Evolutionary conservation across 169 alveolate species (phyloP).

Genomic region (Plasmodium ovale): DNA sequence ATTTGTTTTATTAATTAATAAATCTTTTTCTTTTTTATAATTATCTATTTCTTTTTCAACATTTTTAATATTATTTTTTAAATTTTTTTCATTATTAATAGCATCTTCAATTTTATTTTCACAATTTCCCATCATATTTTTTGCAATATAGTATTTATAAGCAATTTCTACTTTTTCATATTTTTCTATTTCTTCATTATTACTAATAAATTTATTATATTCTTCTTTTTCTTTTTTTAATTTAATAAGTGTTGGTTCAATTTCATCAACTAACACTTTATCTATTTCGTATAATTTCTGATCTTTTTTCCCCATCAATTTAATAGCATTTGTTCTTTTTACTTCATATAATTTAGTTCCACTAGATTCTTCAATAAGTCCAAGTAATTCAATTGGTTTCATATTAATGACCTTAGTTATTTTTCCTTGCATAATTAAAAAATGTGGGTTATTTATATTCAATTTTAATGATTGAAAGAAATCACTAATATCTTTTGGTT

Average conservation of each 20-base stretch:
- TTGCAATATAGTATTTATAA: constrained; percentile 81
- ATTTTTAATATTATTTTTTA: constrained; percentile 75
- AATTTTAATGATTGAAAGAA: constrained; percentile 95
- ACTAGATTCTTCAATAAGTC: constrained; percentile 98
- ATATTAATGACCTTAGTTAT: constrained; percentile 98
- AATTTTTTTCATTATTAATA: constrained; percentile 52
- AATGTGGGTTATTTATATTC: constrained; percentile 98
- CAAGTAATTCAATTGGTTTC: constrained; percentile 97
- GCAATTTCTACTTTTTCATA: constrained; percentile 80
- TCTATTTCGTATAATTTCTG: constrained; percentile 93
- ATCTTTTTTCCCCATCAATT: constrained; percentile 93
- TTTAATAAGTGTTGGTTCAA: constrained; percentile 92
- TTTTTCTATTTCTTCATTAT: constrained; percentile 81
- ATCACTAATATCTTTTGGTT: constrained; percentile 93
- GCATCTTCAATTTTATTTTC: constrained; percentile 67
- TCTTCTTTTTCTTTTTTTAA: constrained; percentile 90
- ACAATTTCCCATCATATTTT: constrained; percentile 72
- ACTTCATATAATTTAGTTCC: constrained; percentile 97
- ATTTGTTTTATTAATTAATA: constrained; percentile 72
- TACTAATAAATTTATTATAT: constrained; percentile 79
- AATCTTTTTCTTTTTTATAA: constrained; percentile 75
- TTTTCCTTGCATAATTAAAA: constrained; percentile 97
- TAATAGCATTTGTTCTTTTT: constrained; percentile 94
- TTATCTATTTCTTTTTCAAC: constrained; percentile 75
- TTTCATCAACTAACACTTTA: constrained; percentile 91